Conservation (phyloP, 345 rosid species). For the Litchi chinensis region DNA sequence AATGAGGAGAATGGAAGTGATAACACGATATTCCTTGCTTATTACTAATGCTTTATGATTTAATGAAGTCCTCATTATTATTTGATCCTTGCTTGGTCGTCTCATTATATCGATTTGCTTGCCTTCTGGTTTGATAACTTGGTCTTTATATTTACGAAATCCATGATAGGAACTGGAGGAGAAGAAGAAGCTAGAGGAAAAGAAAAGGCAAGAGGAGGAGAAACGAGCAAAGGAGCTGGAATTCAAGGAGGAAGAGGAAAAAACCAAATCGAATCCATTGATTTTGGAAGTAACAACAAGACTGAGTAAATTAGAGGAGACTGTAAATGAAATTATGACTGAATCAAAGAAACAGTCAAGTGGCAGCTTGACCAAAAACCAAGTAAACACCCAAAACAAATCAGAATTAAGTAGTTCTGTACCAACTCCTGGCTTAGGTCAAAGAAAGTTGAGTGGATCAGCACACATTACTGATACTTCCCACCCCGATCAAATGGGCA, state of each 20-base stretch:
- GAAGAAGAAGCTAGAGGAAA: slow-evolving; percentile 38
- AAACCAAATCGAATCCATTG: slow-evolving; percentile 37
- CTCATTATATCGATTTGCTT: background rate
- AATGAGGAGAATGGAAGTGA: slow-evolving; percentile 88
- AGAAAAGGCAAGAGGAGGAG: slow-evolving; percentile 54
- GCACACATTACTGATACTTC: slow-evolving; percentile 25
- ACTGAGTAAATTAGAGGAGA: slow-evolving; percentile 70
- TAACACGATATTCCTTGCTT: slow-evolving; percentile 27
- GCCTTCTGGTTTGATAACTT: background rate
- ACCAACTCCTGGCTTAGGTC: slow-evolving; percentile 9
- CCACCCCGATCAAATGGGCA: slow-evolving; percentile 29
- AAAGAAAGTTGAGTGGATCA: background rate
- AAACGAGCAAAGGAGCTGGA: slow-evolving; percentile 55
- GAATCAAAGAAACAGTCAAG: slow-evolving; percentile 57
- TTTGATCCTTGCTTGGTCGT: slow-evolving; percentile 5
- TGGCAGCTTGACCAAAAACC: slow-evolving; percentile 31
- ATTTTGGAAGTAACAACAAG: slow-evolving; percentile 66
- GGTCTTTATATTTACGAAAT: background rate
- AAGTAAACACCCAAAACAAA: slow-evolving; percentile 22
- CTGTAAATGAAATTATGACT: slow-evolving; percentile 60
- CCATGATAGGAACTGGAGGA: slow-evolving; percentile 61
- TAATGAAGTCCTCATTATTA: background rate
- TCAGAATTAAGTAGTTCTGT: slow-evolving; percentile 27
- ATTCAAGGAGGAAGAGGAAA: slow-evolving; percentile 47
- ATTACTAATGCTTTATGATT: background rate